phyloP scores from a whole-genome alignment of 768 basidiomycete genomes.

The Lentinula raphanica region DNA sequence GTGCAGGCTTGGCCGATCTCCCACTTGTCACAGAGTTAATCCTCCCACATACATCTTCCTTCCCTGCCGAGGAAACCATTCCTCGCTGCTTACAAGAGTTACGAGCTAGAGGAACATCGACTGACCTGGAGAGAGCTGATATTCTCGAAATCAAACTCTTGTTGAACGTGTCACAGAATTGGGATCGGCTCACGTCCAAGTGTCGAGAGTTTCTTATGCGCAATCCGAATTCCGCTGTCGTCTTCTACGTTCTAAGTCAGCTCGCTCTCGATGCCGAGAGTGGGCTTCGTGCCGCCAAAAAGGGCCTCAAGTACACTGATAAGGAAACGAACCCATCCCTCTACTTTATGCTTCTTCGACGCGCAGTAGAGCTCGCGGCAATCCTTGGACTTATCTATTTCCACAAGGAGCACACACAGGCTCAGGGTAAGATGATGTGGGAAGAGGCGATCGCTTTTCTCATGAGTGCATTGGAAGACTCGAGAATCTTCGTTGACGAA shows the following conservation, averaged over 20 bases:
- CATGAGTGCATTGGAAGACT: constrained; percentile 55
- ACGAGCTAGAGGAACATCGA: constrained; percentile 30
- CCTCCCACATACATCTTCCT: constrained; percentile 51
- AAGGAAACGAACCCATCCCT: constrained; percentile 44
- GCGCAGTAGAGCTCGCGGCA: constrained; percentile 57
- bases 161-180: constrained; percentile 42
- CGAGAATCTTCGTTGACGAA: constrained; percentile 46
- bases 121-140: constrained; percentile 43
- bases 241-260: constrained; percentile 60
- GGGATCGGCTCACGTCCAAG: constrained; percentile 41
- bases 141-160: constrained; percentile 63
- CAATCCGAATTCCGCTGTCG: constrained; percentile 57
- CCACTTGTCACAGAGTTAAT: constrained; percentile 58
- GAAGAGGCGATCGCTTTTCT: constrained; percentile 60
- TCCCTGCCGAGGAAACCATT: constrained; percentile 55
- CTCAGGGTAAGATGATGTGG: constrained; percentile 33
- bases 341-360: constrained; percentile 49
- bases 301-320: constrained; percentile 54
- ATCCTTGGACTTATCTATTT: constrained; percentile 39
- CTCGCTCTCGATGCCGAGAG: constrained; percentile 40
- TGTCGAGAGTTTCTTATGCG: constrained; percentile 46
- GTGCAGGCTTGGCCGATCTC: constrained; percentile 40
- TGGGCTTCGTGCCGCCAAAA: constrained; percentile 60
- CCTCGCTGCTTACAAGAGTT: constrained; percentile 56
- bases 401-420: background rate